Conservation (phyloP, 805 yeast genomes). For the Saccharomycopsis sp. region DNA sequence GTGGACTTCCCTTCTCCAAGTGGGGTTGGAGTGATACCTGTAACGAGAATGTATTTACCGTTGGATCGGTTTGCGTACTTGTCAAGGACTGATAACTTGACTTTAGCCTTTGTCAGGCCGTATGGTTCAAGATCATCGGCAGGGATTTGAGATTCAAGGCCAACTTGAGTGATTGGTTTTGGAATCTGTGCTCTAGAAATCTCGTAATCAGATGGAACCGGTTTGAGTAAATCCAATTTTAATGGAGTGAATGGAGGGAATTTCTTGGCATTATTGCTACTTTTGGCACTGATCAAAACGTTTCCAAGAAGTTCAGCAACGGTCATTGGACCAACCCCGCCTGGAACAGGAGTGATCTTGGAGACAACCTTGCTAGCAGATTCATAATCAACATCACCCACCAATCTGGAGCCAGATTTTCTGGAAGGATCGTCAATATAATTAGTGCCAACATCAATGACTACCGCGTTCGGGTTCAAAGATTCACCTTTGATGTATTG, state of each 20-base stretch:
- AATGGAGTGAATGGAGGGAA: conserved; percentile 38
- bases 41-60: conserved; percentile 67
- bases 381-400: conserved; percentile 69
- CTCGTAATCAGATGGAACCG: conserved; percentile 76
- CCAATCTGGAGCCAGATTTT: conserved; percentile 62
- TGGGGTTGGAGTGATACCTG: conserved; percentile 83
- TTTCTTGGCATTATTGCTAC: conserved; percentile 17
- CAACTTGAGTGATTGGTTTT: conserved; percentile 58
- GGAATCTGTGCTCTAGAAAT: conserved; percentile 72
- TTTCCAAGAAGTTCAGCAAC: conserved; percentile 74
- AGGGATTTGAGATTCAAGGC: conserved; percentile 58
- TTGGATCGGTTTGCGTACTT: conserved; percentile 50
- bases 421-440: conserved; percentile 56
- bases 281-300: conserved; percentile 61
- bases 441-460: conserved; percentile 80
- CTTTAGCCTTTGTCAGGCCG: conserved; percentile 73
- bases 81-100: conserved; percentile 52
- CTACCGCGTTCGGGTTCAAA: conserved; percentile 52
- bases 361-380: conserved; percentile 38
- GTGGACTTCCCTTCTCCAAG: conserved; percentile 82
- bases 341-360: conserved; percentile 78
- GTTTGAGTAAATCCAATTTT: conserved; percentile 44
- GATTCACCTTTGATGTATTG: conserved; percentile 66
- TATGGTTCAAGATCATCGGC: conserved; percentile 64
- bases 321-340: conserved; percentile 91